Evolutionary conservation across 2,329 filamentous ascomycete genomes (phyloP).

Genomic region (Ilyonectria mors-panacis): DNA sequence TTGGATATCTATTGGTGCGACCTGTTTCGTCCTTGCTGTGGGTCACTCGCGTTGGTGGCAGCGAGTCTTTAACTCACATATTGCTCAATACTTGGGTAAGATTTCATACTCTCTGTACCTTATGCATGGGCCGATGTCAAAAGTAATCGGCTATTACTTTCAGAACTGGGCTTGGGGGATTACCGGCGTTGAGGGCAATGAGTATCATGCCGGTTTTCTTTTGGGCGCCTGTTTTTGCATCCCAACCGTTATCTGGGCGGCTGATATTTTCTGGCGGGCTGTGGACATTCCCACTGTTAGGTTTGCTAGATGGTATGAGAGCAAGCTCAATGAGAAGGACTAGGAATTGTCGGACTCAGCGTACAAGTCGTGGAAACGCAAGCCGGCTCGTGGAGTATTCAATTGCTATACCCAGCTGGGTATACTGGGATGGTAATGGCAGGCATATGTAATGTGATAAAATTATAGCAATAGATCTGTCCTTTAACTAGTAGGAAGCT

Average conservation of each 20-base stretch:
- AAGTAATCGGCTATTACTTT: conserved; percentile 67
- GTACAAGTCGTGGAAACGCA: too few relatives aligned
- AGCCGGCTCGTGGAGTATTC: too few relatives aligned
- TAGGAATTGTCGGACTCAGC: neutral
- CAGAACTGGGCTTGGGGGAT: conserved; percentile 64
- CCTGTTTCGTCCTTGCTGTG: conserved; percentile 66
- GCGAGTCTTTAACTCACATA: conserved; percentile 63
- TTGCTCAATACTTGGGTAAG: conserved; percentile 71
- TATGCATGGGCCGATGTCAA: conserved; percentile 71
- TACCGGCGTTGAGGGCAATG: conserved; percentile 62
- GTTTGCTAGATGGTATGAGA: conserved; percentile 71
- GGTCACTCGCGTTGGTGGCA: conserved; percentile 64
- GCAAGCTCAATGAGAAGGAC: conserved; percentile 54
- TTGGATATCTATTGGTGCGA: conserved; percentile 58
- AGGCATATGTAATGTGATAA: too few relatives aligned
- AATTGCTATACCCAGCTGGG: too few relatives aligned
- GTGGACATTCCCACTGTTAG: conserved; percentile 70
- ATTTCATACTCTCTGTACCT: conserved; percentile 75
- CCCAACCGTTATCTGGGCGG: conserved; percentile 67
- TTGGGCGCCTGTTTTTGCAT: conserved; percentile 64
- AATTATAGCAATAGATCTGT: too few relatives aligned
- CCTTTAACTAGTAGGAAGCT: too few relatives aligned
- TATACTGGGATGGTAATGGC: too few relatives aligned
- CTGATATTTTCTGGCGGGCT: conserved; percentile 70
- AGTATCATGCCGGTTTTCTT: conserved; percentile 63